Evolutionary conservation across 345 rosid species (phyloP).

Genomic region (Mangifera indica): DNA sequence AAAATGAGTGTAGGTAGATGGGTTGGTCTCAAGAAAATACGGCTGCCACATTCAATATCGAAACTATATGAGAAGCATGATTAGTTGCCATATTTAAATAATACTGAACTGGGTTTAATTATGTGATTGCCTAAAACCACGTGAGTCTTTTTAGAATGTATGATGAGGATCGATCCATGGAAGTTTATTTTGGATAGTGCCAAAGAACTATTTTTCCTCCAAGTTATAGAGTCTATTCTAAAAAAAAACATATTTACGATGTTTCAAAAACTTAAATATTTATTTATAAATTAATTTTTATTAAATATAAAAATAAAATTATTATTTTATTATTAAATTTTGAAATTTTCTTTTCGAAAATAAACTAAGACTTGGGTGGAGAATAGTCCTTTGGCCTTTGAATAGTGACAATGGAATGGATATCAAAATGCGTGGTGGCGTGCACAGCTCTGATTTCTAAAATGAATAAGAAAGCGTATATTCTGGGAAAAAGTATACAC

Average conservation of each 20-base stretch:
- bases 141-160: slow-evolving; percentile 21
- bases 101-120: slow-evolving; percentile 2
- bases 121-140: neutral
- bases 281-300: too few relatives aligned
- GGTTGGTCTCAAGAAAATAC: slow-evolving; percentile 75
- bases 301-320: too few relatives aligned
- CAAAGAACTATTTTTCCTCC: too few relatives aligned
- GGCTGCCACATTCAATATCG: slow-evolving; percentile 40
- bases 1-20: slow-evolving; percentile 28
- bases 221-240: too few relatives aligned
- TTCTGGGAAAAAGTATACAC: slow-evolving; percentile 13
- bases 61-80: slow-evolving; percentile 21
- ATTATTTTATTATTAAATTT: too few relatives aligned
- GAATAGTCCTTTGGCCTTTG: too few relatives aligned
- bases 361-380: too few relatives aligned
- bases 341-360: too few relatives aligned
- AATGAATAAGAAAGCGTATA: slow-evolving; percentile 7
- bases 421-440: slow-evolving; percentile 23
- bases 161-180: slow-evolving; percentile 19
- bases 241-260: too few relatives aligned
- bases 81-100: slow-evolving; percentile 19
- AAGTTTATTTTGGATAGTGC: slow-evolving; percentile 36
- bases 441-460: slow-evolving; percentile 24
- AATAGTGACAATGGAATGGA: slow-evolving; percentile 32
- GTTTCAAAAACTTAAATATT: too few relatives aligned